A percentile compares a stretch with the other conserved stretches of the same genome.
Evolutionary conservation across 108 stramenopile genomes (phyloP).

Genomic region (Nitzschia sp.): DNA sequence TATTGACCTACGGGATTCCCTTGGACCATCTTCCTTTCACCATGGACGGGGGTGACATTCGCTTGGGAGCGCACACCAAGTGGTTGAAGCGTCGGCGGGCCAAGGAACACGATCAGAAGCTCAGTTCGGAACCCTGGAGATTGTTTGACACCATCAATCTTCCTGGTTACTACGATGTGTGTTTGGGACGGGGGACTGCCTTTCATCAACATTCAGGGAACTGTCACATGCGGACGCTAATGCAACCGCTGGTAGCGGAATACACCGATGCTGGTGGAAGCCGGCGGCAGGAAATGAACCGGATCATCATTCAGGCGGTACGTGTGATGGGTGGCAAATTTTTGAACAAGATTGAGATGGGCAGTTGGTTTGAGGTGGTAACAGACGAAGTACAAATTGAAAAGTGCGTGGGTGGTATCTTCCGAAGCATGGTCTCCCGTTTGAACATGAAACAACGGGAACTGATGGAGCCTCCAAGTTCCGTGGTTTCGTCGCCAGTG

Average conservation of each 20-base stretch:
- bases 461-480: no score
- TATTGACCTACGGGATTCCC: conserved; percentile 3
- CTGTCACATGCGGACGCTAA: conserved; percentile 7
- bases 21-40: not conserved
- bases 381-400: not conserved
- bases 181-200: conserved; percentile 10
- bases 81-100: conserved; percentile 2
- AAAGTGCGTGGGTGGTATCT: conserved; percentile 4
- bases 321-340: conserved; percentile 8
- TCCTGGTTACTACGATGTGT: conserved; percentile 7
- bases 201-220: conserved; percentile 12
- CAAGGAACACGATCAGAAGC: not conserved
- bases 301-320: not conserved
- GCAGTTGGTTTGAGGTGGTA: conserved; percentile 6
- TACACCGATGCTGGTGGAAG: not conserved
- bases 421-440: conserved; percentile 18
- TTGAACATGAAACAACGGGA: not conserved
- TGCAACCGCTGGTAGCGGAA: conserved; percentile 7
- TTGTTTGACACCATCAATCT: conserved; percentile 7
- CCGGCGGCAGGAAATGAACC: conserved; percentile 11
- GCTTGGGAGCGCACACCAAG: conserved; percentile 5
- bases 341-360: not conserved
- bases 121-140: not conserved
- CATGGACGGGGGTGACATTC: conserved; percentile 10
- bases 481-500: no score